These are phyloP conservation scores for Saksenaea oblongispora DNA, from an alignment of 371 early-diverging fungal species.

Conservation along the genomic window DNA sequence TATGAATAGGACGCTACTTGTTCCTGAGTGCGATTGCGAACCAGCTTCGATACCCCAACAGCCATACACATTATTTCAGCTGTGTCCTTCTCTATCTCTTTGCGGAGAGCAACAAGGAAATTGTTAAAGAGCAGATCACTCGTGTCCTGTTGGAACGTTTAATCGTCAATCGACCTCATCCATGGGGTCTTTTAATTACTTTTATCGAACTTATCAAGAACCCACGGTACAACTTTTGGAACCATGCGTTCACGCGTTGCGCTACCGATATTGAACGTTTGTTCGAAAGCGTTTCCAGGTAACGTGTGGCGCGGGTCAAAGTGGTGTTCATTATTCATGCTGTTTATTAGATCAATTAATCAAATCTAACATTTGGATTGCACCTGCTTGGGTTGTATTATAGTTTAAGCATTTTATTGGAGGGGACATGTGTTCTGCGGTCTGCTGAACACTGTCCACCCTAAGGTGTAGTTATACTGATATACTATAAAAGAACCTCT, in stretches of 20 bases:
- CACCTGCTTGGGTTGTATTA: conserved; percentile 7
- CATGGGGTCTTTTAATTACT: conserved; percentile 96
- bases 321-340: conserved; percentile 5
- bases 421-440: background rate
- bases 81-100: conserved; percentile 86
- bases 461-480: background rate
- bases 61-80: conserved; percentile 94
- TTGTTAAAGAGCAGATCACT: conserved; percentile 93
- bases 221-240: conserved; percentile 89
- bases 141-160: conserved; percentile 93
- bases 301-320: conserved; percentile 11
- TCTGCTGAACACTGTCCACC: background rate
- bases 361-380: conserved; percentile 34
- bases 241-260: conserved; percentile 74
- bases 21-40: conserved; percentile 93
- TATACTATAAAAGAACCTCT: background rate
- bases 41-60: conserved; percentile 96
- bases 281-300: conserved; percentile 74
- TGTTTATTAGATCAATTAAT: conserved; percentile 40
- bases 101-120: conserved; percentile 79
- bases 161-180: conserved; percentile 96
- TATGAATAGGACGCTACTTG: conserved; percentile 72
- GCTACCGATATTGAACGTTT: conserved; percentile 75
- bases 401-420: conserved; percentile 4
- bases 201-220: conserved; percentile 97